Evolutionary conservation across 2,329 filamentous ascomycete genomes (phyloP), one percentile per base, ranked within the genome.

Genomic region (Stromatinia cepivora): DNA sequence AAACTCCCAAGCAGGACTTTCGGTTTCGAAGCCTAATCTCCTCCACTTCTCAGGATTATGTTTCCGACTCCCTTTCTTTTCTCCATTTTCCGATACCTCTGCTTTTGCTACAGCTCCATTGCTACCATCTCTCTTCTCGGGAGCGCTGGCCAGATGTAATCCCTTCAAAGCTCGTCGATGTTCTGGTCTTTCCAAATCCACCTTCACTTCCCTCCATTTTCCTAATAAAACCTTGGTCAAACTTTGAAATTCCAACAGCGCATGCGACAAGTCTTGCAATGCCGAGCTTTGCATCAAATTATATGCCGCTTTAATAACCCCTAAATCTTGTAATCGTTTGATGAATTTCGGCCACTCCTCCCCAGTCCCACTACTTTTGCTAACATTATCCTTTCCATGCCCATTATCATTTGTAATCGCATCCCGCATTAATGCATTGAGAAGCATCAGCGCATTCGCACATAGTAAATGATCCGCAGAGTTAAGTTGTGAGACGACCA

Each of bases 291-390:
- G 94, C 93, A 98, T 97, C 69, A 99, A 86, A 73, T 88, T 88
- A 79, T 93, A 97, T 20, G 97, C 94, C 13, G 93, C 92, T 79
- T 93, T 92, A 73, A 98, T 97, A 52, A 98, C 88, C 0, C 94
- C 95, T 42, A 98, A 82, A 80, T 98, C 94, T 79, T 98, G 95
- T 73, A 99, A 81, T 73, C 90, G 86, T 82, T 97, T 97, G 80
- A 99, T 94, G 76, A 98, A 96, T 76, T 92, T 95, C 62, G 93
- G 92, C 94, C 95, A 98, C 76, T 98, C 94, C 71, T 92, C 89
- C 22, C 80, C 81, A 1, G 80, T 77, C 4, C 78, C 79, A 59
- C 72, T 73, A 15, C 76, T 76, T 72, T 79, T 80, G 20, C 79
- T 76, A 5, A 72, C 71, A 13, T 76, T 77, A 42, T 77, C 73